These are phyloP conservation scores for Scheffersomyces lignicola DNA, from an alignment of 1,139 yeast species.

Conservation along the genomic window DNA sequence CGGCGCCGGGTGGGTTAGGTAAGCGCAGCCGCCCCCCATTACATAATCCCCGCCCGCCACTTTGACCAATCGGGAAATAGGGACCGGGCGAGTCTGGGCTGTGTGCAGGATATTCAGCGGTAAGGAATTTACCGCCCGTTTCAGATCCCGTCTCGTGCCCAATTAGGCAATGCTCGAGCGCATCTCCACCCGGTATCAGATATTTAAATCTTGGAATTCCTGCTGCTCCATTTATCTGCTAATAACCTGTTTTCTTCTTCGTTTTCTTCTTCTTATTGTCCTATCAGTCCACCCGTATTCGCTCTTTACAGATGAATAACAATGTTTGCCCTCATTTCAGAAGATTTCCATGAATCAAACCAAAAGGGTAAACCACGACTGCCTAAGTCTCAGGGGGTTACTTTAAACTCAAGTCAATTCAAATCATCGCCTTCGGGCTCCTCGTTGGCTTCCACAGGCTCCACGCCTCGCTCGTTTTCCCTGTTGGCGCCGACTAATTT, in stretches of 20 bases:
- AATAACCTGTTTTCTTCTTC: slow-evolving; percentile 9
- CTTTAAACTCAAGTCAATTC: slow-evolving; percentile 6
- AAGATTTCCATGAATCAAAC: slow-evolving; percentile 36
- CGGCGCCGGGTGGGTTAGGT: no score
- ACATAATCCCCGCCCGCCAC: no score
- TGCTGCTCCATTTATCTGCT: background rate
- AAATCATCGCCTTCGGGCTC: slow-evolving; percentile 4
- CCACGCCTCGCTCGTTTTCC: slow-evolving; percentile 3
- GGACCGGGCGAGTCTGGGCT: background rate
- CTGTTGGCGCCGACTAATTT: slow-evolving; percentile 1
- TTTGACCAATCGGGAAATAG: no score
- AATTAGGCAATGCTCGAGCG: background rate
- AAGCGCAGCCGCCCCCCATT: no score
- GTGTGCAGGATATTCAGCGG: slow-evolving; percentile 1
- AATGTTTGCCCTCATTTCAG: slow-evolving; percentile 23
- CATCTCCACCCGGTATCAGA: background rate
- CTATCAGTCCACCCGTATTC: slow-evolving; percentile 11
- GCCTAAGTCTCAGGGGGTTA: slow-evolving; percentile 41
- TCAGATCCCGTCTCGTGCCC: background rate
- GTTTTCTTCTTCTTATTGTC: slow-evolving; percentile 4
- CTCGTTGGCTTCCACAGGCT: slow-evolving; percentile 1
- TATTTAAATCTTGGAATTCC: background rate
- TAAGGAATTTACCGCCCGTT: background rate
- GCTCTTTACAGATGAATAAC: slow-evolving; percentile 8
- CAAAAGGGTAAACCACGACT: slow-evolving; percentile 43